Evolutionary conservation across 352 stramenopile genomes (phyloP), one percentile per base, ranked within the genome.

Genomic region (Salisapilia sapeloensis): DNA sequence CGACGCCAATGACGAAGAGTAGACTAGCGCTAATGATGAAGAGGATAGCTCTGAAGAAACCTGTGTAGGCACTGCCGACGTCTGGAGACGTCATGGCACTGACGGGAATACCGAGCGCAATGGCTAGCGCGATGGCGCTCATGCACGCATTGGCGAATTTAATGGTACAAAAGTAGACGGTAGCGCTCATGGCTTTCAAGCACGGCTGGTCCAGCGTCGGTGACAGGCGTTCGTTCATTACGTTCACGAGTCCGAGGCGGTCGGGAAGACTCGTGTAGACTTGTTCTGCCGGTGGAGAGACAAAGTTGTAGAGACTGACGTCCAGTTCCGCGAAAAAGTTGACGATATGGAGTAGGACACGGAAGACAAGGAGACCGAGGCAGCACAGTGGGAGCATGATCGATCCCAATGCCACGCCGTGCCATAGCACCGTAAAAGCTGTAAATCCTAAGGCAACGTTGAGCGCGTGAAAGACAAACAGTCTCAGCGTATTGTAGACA

Each of bases 331-430:
- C 57, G 28, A 82, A 44, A 22, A 65, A 56, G 19, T 60, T 50
- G 10, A 71, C 48, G 26, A 66, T 15, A 16, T 70, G 63, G 21
- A 87, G 44, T 37, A 83, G 42, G 10, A 72, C 29, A n/a, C 71
- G 56, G 39, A 83, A 76, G 20, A 76, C 44, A 20, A 74, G 42
- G 18, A 83, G 38, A 10, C 71, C 71, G 6, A 81, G 20, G 22
- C 62, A 75, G 46, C 64, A 87, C 7, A 87, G 38, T 29, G 65
- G 58, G 22, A 87, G 35, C 23, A 79, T 50, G 13, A 51, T 44
- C 9, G 70, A 37, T 18, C 60, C 57, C 27, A 78, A 44, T 10
- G 48, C 56, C 7, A 74, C 24, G n/a, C 58, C 63, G 8, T 46
- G 53, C n/a, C 71, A 18, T 16, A 82, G 46, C 8, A 76, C 38